Conservation (phyloP, 306 rosid species). For the Ceratonia siliqua region DNA sequence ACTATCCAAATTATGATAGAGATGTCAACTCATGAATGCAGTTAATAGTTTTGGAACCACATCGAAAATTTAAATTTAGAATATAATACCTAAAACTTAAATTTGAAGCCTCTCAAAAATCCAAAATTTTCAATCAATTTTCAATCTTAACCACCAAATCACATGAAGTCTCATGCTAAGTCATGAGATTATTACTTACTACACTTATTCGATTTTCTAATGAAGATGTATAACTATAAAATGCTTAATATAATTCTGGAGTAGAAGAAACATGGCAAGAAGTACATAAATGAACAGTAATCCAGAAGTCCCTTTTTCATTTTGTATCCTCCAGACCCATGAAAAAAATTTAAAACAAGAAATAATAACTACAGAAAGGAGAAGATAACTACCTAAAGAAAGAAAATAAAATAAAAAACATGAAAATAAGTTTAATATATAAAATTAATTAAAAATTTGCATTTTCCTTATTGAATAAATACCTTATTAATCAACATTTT, state of each 20-base stretch:
- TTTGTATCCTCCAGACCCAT: neutral
- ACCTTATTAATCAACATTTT: slow-evolving; percentile 70
- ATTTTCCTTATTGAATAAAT: slow-evolving; percentile 4
- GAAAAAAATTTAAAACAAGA: neutral
- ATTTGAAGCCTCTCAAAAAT: neutral
- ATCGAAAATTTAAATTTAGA: neutral
- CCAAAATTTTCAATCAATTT: neutral
- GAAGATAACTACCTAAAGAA: neutral
- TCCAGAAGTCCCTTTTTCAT: neutral
- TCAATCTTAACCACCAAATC: neutral
- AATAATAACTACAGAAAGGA: neutral
- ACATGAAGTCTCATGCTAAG: neutral
- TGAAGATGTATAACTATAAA: neutral
- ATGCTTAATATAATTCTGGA: neutral
- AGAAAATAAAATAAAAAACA: neutral
- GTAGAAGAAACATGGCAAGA: neutral
- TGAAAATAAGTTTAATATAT: neutral
- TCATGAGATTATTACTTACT: neutral
- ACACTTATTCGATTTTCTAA: neutral
- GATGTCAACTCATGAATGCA: neutral
- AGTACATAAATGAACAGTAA: neutral
- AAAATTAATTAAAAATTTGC: slow-evolving; percentile 9
- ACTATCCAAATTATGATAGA: neutral
- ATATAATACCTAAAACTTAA: neutral
- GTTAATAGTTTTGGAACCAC: neutral